A percentile compares a stretch with the other conserved stretches of the same genome.
Conservation (phyloP, 148 eudicot genomes). For the Rhododendron molle region DNA sequence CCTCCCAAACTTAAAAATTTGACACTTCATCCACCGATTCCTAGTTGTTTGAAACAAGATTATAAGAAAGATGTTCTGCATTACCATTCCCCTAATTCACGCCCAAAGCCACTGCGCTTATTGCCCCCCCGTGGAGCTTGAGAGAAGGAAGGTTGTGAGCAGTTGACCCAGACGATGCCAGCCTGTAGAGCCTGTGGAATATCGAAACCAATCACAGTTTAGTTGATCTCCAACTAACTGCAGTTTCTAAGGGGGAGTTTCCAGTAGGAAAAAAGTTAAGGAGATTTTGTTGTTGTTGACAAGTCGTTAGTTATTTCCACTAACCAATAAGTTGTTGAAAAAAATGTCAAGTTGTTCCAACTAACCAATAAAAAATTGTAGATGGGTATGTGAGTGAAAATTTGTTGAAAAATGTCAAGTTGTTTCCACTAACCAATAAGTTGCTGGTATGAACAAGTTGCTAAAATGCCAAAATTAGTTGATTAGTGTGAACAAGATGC, state of each 20-base stretch:
- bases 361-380: too few species aligned
- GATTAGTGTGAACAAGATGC: too few species aligned
- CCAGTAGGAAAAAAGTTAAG: too few species aligned
- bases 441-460: too few species aligned
- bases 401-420: too few species aligned
- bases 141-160: slow-evolving; percentile 96
- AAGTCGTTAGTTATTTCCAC: too few species aligned
- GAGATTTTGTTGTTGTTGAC: too few species aligned
- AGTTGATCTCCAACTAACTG: neutral
- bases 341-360: too few species aligned
- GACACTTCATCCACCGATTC: neutral
- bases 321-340: too few species aligned
- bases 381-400: too few species aligned
- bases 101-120: slow-evolving; percentile 97
- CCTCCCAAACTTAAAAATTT: neutral
- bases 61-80: neutral
- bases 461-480: too few species aligned
- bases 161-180: slow-evolving; percentile 97
- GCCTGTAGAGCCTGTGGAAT: slow-evolving; percentile 67
- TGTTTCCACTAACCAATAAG: too few species aligned
- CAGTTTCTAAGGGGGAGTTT: neutral
- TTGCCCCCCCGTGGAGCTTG: slow-evolving; percentile 99
- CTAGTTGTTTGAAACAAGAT: neutral
- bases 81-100: slow-evolving; percentile 98
- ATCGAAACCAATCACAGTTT: neutral